Conservation (phyloP, 2,329 filamentous ascomycete species). For the Pestalotiopsis sp. region DNA sequence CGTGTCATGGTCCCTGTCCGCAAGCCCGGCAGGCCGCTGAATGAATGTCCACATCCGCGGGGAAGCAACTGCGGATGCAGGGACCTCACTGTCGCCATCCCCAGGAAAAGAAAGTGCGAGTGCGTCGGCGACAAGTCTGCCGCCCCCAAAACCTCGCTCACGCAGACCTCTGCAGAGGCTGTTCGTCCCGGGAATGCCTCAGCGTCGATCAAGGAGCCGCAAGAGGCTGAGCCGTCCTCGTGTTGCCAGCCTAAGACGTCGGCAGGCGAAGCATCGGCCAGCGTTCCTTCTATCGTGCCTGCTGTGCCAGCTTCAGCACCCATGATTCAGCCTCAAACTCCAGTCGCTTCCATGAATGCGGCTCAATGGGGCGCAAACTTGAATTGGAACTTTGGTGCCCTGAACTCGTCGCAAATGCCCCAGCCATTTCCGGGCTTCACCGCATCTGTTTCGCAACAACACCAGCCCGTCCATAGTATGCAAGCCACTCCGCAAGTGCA, state of each 20-base stretch:
- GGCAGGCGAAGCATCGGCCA: not conserved
- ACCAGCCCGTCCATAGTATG: not conserved
- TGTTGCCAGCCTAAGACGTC: not conserved
- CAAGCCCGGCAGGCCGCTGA: constrained; percentile 13
- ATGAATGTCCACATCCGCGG: constrained; percentile 11
- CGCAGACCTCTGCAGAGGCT: not conserved
- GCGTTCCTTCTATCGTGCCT: not conserved
- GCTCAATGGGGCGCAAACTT: constrained; percentile 3
- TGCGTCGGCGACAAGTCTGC: constrained; percentile 4
- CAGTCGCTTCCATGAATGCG: not conserved
- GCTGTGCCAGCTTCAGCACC: not conserved
- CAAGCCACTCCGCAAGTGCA: not conserved
- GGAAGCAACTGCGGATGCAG: constrained; percentile 8
- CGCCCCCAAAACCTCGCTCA: not conserved
- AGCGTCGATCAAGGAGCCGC: not conserved
- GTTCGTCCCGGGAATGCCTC: not conserved
- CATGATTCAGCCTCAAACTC: not conserved
- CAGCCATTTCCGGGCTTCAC: not conserved
- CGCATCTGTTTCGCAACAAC: not conserved
- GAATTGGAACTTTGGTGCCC: not conserved
- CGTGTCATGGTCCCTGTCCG: constrained; percentile 15
- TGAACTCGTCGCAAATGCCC: not conserved
- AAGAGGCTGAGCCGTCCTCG: not conserved
- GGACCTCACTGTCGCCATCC: constrained; percentile 13
- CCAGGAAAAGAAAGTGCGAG: constrained; percentile 13